phyloP scores from a whole-genome alignment of 2,329 filamentous ascomycete genomes.

The Colletotrichum abscissum region DNA sequence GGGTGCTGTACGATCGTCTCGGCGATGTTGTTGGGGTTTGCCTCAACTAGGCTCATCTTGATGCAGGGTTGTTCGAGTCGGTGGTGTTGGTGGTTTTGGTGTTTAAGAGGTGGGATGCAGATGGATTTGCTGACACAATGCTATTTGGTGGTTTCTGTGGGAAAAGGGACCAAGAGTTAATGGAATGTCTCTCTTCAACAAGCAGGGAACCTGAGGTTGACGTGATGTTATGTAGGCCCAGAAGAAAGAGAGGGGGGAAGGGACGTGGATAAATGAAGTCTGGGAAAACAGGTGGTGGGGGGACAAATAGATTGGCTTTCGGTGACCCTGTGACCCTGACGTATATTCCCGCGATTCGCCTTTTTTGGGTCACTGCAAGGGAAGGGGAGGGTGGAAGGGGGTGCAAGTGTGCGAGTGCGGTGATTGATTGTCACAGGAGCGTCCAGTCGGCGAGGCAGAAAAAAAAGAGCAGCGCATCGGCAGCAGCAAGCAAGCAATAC shows the following conservation, averaged over 20 bases:
- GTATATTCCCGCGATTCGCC: conserved; percentile 35
- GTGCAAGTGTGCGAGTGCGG: conserved; percentile 18
- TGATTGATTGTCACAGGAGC: conserved; percentile 29
- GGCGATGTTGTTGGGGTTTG: conserved; percentile 40
- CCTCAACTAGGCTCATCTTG: conserved; percentile 43
- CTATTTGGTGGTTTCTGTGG: neutral
- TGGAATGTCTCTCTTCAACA: conserved; percentile 9
- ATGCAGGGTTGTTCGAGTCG: neutral
- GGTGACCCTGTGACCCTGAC: conserved; percentile 35
- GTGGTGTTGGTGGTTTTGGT: neutral
- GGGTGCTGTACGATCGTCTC: conserved; percentile 42
- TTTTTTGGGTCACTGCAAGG: conserved; percentile 33
- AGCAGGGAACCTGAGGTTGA: conserved; percentile 27
- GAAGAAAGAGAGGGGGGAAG: conserved; percentile 14
- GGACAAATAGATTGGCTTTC: conserved; percentile 32
- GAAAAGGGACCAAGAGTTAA: conserved; percentile 13
- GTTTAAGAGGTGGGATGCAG: neutral
- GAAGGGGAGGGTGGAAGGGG: conserved; percentile 32
- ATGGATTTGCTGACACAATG: conserved; percentile 6
- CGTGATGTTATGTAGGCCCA: conserved; percentile 29
- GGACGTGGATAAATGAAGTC: conserved; percentile 10
- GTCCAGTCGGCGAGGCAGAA: neutral
- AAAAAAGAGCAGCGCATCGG: conserved; percentile 2
- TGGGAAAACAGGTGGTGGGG: conserved; percentile 35
- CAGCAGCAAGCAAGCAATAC: neutral